Percentiles rank a stretch among this genome's conserved stretches.
These are phyloP conservation scores for Huiozyma sinensis DNA, from an alignment of 805 yeast genomes.

Conservation along the genomic window DNA sequence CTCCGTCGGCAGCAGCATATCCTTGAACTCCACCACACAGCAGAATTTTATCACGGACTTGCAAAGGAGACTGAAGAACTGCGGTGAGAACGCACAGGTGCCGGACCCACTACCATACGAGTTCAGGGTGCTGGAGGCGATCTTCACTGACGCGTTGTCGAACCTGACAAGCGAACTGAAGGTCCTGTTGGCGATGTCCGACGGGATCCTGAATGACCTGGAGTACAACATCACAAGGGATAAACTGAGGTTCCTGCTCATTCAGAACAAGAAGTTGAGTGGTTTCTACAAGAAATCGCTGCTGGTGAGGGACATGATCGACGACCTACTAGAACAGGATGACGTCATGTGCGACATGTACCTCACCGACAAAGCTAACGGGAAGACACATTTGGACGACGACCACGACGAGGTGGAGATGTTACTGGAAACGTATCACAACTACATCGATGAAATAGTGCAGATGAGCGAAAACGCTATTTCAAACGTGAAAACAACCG, in stretches of 20 bases:
- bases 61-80: conserved; percentile 14
- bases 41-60: conserved; percentile 18
- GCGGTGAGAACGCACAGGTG: conserved; percentile 12
- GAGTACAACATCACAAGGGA: conserved; percentile 76
- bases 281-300: conserved; percentile 78
- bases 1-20: conserved; percentile 19
- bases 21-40: conserved; percentile 22
- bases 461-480: conserved; percentile 72
- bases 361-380: conserved; percentile 47
- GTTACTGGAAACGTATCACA: conserved; percentile 80
- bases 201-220: conserved; percentile 61
- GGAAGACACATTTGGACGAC: conserved; percentile 40
- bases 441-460: conserved; percentile 87
- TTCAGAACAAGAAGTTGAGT: conserved; percentile 75
- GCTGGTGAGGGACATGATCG: conserved; percentile 71
- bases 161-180: conserved; percentile 80
- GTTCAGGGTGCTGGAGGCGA: conserved; percentile 80
- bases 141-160: conserved; percentile 67
- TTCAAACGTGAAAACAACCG: conserved; percentile 83
- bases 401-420: conserved; percentile 86
- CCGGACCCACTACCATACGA: conserved; percentile 61
- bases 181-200: conserved; percentile 66
- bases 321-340: conserved; percentile 78
- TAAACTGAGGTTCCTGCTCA: conserved; percentile 63
- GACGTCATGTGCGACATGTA: conserved; percentile 77